These are phyloP conservation scores for Ocimum tenuiflorum DNA, from an alignment of 257 asterid species.

Conservation along the genomic window DNA sequence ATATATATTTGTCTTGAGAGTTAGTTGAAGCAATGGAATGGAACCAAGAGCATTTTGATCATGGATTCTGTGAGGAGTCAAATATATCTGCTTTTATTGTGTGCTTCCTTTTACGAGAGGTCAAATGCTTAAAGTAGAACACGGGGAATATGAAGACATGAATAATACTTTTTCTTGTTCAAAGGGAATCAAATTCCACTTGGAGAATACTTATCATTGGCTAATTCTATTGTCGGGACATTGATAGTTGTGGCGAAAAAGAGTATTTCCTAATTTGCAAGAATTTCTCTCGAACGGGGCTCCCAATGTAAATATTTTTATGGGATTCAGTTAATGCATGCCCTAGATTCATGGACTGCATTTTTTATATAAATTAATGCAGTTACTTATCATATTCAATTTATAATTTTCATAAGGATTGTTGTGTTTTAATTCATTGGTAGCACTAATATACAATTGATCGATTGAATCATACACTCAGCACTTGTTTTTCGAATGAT, in stretches of 20 bases:
- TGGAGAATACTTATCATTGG: neutral
- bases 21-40: neutral
- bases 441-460: too few species aligned
- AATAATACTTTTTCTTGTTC: neutral
- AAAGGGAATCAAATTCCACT: slow-evolving; percentile 12
- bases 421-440: too few species aligned
- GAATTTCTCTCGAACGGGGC: too few species aligned
- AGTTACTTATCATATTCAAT: too few species aligned
- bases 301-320: too few species aligned
- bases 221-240: neutral
- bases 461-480: too few species aligned
- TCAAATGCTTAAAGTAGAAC: slow-evolving; percentile 17
- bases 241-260: neutral
- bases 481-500: too few species aligned
- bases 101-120: slow-evolving; percentile 24
- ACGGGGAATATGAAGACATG: slow-evolving; percentile 10
- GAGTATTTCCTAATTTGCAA: too few species aligned
- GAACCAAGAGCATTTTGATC: neutral
- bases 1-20: neutral
- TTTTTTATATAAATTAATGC: too few species aligned
- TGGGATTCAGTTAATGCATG: neutral
- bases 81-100: slow-evolving; percentile 16
- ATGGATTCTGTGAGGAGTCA: slow-evolving; percentile 28
- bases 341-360: too few species aligned
- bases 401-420: too few species aligned